Percentiles rank a stretch among this genome's conserved stretches.
Evolutionary conservation across 2,329 filamentous ascomycete genomes (phyloP).

Genomic region (Colletotrichum spaethianum): DNA sequence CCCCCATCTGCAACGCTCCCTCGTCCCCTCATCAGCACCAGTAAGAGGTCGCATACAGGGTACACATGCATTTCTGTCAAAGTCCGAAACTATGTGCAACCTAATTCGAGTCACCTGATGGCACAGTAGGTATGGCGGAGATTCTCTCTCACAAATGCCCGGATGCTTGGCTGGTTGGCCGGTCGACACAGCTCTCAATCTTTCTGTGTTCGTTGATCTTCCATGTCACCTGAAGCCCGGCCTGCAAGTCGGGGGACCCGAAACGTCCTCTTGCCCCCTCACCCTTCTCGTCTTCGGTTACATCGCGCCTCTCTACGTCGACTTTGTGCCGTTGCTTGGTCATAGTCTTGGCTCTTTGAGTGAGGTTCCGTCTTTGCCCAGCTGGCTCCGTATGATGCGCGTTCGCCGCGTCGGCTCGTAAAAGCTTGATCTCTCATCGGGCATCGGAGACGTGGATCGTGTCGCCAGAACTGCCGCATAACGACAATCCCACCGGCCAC

Average conservation of each 20-base stretch:
- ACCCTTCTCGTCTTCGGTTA: background rate
- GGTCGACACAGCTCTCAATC: background rate
- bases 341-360: background rate
- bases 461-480: background rate
- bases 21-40: background rate
- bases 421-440: conserved; percentile 22
- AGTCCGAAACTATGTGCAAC: conserved; percentile 33
- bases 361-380: background rate
- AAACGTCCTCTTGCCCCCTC: background rate
- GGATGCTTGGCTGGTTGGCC: background rate
- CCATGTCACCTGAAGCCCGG: background rate
- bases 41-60: conserved; percentile 18
- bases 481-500: background rate
- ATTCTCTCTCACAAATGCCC: background rate
- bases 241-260: background rate
- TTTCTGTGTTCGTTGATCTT: background rate
- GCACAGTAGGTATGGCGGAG: background rate
- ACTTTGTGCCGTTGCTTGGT: background rate
- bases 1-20: background rate
- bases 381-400: conserved; percentile 22
- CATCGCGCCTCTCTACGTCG: conserved; percentile 1
- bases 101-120: conserved; percentile 30
- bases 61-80: conserved; percentile 11
- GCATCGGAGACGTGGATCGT: background rate
- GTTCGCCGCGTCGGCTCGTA: conserved; percentile 29